Evolutionary conservation across 768 basidiomycete genomes (phyloP).

Genomic region (Terana coerulea): DNA sequence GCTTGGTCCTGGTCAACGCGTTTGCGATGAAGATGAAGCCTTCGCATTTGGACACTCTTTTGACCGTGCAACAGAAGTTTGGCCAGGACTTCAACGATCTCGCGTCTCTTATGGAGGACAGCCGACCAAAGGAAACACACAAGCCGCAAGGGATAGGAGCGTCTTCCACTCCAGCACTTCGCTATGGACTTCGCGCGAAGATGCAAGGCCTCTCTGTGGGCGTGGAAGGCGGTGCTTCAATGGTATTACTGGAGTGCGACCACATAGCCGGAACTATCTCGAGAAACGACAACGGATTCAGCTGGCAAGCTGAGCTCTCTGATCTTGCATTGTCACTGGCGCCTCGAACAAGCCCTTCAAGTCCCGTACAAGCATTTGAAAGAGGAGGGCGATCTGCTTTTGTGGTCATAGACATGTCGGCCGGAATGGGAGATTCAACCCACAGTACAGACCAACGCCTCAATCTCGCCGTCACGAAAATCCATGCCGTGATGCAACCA

Average conservation of each 20-base stretch:
- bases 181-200: constrained; percentile 52
- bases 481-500: constrained; percentile 93
- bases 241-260: constrained; percentile 70
- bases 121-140: constrained; percentile 32
- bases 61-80: constrained; percentile 85
- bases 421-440: constrained; percentile 16
- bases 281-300: constrained; percentile 39
- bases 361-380: constrained; percentile 38
- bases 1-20: constrained; percentile 60
- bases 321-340: constrained; percentile 84
- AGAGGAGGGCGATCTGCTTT: constrained; percentile 74
- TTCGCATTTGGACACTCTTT: constrained; percentile 77
- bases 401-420: constrained; percentile 72
- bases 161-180: constrained; percentile 19
- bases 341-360: constrained; percentile 36
- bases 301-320: constrained; percentile 68
- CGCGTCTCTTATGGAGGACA: constrained; percentile 61
- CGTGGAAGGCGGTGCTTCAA: constrained; percentile 69
- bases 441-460: constrained; percentile 27
- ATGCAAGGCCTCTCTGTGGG: constrained; percentile 81
- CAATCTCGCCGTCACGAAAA: constrained; percentile 60
- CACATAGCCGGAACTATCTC: constrained; percentile 60
- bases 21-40: constrained; percentile 75
- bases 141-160: background rate
- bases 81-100: constrained; percentile 87